These are phyloP conservation scores for Aspergillus jensenii DNA, from an alignment of 2,329 filamentous ascomycete genomes.

Conservation along the genomic window DNA sequence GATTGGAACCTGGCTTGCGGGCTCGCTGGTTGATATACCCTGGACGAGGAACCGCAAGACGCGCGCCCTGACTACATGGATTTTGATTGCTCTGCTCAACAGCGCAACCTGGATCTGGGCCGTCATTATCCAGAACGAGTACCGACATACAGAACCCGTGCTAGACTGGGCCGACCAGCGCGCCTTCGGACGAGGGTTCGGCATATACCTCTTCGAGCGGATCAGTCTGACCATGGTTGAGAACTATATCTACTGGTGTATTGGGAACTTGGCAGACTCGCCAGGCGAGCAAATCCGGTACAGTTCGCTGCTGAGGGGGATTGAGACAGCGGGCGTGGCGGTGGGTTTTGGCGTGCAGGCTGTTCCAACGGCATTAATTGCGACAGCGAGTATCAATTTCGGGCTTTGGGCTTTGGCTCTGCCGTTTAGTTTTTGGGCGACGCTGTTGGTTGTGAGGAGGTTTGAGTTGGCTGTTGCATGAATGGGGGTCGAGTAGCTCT, in stretches of 20 bases:
- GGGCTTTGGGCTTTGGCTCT: conserved; percentile 45
- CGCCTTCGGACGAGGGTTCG: conserved; percentile 45
- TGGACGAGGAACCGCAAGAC: conserved; percentile 41
- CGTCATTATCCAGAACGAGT: conserved; percentile 49
- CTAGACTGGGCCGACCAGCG: conserved; percentile 46
- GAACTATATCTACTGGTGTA: conserved; percentile 51
- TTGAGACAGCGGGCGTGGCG: conserved; percentile 45
- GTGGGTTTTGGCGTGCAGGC: conserved; percentile 48
- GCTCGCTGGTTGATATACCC: conserved; percentile 37
- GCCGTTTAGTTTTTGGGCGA: conserved; percentile 48
- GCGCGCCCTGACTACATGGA: conserved; percentile 42
- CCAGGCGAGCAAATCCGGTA: conserved; percentile 48
- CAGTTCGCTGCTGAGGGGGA: conserved; percentile 44
- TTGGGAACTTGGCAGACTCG: conserved; percentile 46
- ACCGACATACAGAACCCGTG: conserved; percentile 41
- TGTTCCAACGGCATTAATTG: conserved; percentile 44
- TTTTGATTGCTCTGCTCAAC: conserved; percentile 44
- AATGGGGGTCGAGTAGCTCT: too few species aligned
- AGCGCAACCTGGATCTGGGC: conserved; percentile 51
- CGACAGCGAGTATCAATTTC: conserved; percentile 46
- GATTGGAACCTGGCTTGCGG: conserved; percentile 38
- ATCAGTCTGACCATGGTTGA: conserved; percentile 43
- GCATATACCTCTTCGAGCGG: conserved; percentile 42
- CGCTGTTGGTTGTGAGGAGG: conserved; percentile 42
- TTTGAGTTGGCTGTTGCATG: conserved; percentile 24